Base-by-base conservation (phyloP, 2,329 filamentous ascomycete genomes). In the Ophiocordyceps camponoti-saundersi region DNA sequence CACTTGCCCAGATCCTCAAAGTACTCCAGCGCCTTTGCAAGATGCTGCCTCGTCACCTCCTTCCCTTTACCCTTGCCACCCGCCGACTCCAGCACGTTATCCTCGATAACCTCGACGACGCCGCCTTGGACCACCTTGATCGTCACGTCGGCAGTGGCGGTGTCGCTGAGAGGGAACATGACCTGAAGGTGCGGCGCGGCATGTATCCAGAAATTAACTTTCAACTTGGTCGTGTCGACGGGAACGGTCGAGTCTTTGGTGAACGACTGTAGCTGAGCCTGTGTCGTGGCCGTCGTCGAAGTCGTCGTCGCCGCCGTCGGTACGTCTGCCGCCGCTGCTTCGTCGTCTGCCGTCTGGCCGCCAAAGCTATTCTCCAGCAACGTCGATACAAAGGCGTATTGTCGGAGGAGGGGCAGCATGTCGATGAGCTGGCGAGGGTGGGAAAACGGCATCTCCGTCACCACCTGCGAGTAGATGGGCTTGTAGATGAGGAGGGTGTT, bases 371-470 rank as follows among this genome's bases (percentile, higher is more conserved):
- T 76, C 47, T 71, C 65, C 3, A 90, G 68, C 2, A 92, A 61
- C 0, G 69, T 75, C 1, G 77, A 77, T 5, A 86, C 66, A 52
- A 83, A 79, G 0, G 82, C 81, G 56, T 86, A 92, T 59, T 92
- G 85, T 15, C 86, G 72, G 16, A 92, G 66, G 4, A 73, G 68
- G 0, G 85, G 84, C n/a, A 93, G 69, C 57, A 89, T 77, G 46
- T 76, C 72, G 7, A 89, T 66, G 4, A 93, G 65, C 57, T 93
- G 85, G 45, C 79, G 75, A 0, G 86, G 86, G 56, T 93, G 86
- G 2, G 78, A 77, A 56, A 93, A 90, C 0, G 84, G 79, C 30
- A 92, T 68, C 47, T 81, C 77, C 1, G 73, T 74, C 10, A 93
- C 61, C 3, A 71, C 69, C 48, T 80, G 74, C 0, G 80, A 82